Conservation (phyloP, 1,139 yeast genomes). For the Yamadazyma spencermartinsiae region DNA sequence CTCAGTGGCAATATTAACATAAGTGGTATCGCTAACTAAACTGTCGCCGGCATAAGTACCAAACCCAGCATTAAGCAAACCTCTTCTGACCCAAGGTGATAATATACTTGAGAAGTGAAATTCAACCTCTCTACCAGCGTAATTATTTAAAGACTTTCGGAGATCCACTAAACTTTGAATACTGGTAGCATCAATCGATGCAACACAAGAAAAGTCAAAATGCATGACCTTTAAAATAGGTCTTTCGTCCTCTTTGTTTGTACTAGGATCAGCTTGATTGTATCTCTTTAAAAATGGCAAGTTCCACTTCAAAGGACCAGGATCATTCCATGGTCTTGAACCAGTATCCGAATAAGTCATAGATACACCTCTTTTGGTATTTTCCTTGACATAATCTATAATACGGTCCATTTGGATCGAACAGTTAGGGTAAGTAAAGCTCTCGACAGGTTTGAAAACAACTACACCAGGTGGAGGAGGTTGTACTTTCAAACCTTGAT, state of each 20-base stretch:
- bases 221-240: slow-evolving; percentile 73
- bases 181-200: slow-evolving; percentile 77
- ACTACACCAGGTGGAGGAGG: slow-evolving; percentile 92
- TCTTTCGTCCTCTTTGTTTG: slow-evolving; percentile 44
- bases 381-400: slow-evolving; percentile 62
- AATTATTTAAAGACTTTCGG: slow-evolving; percentile 67
- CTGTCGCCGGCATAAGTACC: slow-evolving; percentile 57
- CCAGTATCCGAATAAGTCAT: slow-evolving; percentile 49
- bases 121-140: slow-evolving; percentile 83
- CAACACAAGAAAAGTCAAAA: slow-evolving; percentile 76
- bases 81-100: slow-evolving; percentile 85
- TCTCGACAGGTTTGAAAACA: slow-evolving; percentile 80
- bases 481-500: slow-evolving; percentile 54
- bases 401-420: slow-evolving; percentile 72
- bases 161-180: slow-evolving; percentile 77
- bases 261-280: slow-evolving; percentile 12
- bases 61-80: slow-evolving; percentile 74
- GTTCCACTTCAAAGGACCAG: slow-evolving; percentile 60
- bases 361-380: slow-evolving; percentile 63
- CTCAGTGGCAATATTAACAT: slow-evolving; percentile 41
- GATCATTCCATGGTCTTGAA: slow-evolving; percentile 90
- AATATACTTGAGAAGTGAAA: slow-evolving; percentile 85
- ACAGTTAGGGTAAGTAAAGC: slow-evolving; percentile 79
- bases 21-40: slow-evolving; percentile 39
- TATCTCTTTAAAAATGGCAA: slow-evolving; percentile 26